A percentile compares a stretch with the other conserved stretches of the same genome.
phyloP scores from a whole-genome alignment of 495 filamentous ascomycete species.

The Rhypophila decipiens region DNA sequence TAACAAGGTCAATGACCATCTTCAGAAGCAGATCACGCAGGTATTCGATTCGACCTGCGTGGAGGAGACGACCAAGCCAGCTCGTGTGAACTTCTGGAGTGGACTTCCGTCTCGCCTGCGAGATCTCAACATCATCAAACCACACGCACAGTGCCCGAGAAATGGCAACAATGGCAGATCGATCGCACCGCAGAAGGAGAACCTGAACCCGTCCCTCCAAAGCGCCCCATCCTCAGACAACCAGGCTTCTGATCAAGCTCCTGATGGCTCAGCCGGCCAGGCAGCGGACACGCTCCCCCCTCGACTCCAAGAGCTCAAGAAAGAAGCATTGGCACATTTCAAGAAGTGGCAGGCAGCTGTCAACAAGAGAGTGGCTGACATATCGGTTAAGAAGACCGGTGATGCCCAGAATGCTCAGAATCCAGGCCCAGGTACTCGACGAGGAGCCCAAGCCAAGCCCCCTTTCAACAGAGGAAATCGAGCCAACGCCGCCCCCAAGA shows the following conservation, averaged over 20 bases:
- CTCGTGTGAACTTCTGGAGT: constrained; percentile 22
- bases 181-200: constrained; percentile 15
- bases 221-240: constrained; percentile 5
- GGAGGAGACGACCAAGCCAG: constrained; percentile 11
- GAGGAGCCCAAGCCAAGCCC: constrained; percentile 8
- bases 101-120: constrained; percentile 24
- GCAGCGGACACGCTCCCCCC: constrained; percentile 19
- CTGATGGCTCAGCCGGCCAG: neutral
- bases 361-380: constrained; percentile 34
- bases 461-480: constrained; percentile 3
- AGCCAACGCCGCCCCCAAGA: constrained; percentile 18
- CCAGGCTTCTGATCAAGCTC: neutral
- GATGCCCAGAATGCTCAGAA: constrained; percentile 12
- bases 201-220: constrained; percentile 14
- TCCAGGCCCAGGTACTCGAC: constrained; percentile 1
- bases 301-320: constrained; percentile 37
- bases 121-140: constrained; percentile 17
- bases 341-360: constrained; percentile 37
- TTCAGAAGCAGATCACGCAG: constrained; percentile 40
- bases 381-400: constrained; percentile 23
- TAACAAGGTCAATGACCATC: constrained; percentile 37
- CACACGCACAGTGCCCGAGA: neutral
- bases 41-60: constrained; percentile 37
- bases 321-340: constrained; percentile 36
- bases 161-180: neutral